Conservation (phyloP, 768 basidiomycete species). For the Mycena polygramma region DNA sequence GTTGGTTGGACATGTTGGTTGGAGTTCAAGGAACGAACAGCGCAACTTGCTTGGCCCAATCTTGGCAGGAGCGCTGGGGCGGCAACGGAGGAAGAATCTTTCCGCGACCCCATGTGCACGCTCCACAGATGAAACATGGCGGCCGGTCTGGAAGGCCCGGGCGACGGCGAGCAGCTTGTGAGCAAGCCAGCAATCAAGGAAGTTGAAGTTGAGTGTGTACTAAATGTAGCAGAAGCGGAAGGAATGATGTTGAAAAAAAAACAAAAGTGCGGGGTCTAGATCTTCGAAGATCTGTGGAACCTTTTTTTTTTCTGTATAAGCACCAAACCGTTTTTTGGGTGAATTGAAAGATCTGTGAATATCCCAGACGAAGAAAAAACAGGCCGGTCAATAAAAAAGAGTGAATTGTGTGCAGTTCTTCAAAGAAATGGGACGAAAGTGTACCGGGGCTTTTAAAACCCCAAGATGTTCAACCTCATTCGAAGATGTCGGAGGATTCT, state of each 20-base stretch:
- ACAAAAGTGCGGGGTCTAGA: not conserved
- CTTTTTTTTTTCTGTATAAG: not conserved
- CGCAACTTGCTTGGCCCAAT: too few species aligned
- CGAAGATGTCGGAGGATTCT: not conserved
- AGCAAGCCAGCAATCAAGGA: not conserved
- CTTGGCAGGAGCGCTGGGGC: too few species aligned
- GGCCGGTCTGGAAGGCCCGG: not conserved
- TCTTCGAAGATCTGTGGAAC: not conserved
- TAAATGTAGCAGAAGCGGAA: not conserved
- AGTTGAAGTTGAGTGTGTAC: not conserved
- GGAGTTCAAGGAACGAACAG: not conserved
- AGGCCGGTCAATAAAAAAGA: not conserved
- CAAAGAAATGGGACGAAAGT: not conserved
- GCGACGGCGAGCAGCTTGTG: not conserved
- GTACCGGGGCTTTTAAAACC: too few species aligned
- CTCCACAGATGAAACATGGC: not conserved
- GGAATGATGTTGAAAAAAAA: not conserved
- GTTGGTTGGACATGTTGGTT: slow-evolving; percentile 6
- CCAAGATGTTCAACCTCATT: not conserved
- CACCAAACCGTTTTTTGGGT: not conserved
- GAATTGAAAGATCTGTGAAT: not conserved
- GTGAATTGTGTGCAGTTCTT: not conserved
- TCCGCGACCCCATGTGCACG: too few species aligned
- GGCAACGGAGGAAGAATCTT: too few species aligned
- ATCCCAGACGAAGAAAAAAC: not conserved